A percentile compares a stretch with the other conserved stretches of the same genome.
These are phyloP conservation scores for Bipolaris gigantea DNA, from an alignment of 2,329 filamentous ascomycete genomes.

Conservation along the genomic window DNA sequence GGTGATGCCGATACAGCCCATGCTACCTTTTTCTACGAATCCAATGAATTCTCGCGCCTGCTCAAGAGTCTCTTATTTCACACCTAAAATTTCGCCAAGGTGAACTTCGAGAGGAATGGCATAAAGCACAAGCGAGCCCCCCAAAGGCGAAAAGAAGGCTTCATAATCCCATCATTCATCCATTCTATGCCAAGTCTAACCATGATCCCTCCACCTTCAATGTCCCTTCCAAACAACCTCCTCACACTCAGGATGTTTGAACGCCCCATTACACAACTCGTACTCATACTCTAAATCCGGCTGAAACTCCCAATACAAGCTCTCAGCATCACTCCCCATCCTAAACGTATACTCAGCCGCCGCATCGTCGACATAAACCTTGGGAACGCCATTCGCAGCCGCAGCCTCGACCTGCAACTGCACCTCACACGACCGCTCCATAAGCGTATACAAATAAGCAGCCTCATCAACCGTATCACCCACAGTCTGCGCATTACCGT, in stretches of 20 bases:
- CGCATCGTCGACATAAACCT: conserved; percentile 59
- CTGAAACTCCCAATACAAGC: conserved; percentile 57
- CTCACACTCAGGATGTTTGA: conserved; percentile 18
- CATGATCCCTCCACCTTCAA: not conserved
- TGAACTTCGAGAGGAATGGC: too few relatives aligned
- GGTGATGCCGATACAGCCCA: too few relatives aligned
- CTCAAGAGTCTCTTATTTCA: too few relatives aligned
- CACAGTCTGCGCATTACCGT: conserved; percentile 53
- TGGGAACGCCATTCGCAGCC: conserved; percentile 55
- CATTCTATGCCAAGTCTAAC: not conserved
- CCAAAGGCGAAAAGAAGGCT: too few relatives aligned
- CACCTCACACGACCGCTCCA: conserved; percentile 69
- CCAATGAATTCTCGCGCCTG: too few relatives aligned
- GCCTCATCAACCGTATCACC: conserved; percentile 74
- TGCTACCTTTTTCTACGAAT: too few relatives aligned
- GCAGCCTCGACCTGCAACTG: conserved; percentile 71
- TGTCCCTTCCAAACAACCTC: conserved; percentile 13
- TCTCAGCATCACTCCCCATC: conserved; percentile 52
- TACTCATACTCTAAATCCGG: conserved; percentile 54
- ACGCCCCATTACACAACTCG: conserved; percentile 31
- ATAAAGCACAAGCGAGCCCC: too few relatives aligned
- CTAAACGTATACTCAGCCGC: conserved; percentile 58
- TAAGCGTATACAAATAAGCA: conserved; percentile 67
- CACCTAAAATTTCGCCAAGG: too few relatives aligned
- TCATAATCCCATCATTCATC: too few relatives aligned